phyloP scores from a whole-genome alignment of 805 yeast species.

The Aciculoconidium aculeatum region DNA sequence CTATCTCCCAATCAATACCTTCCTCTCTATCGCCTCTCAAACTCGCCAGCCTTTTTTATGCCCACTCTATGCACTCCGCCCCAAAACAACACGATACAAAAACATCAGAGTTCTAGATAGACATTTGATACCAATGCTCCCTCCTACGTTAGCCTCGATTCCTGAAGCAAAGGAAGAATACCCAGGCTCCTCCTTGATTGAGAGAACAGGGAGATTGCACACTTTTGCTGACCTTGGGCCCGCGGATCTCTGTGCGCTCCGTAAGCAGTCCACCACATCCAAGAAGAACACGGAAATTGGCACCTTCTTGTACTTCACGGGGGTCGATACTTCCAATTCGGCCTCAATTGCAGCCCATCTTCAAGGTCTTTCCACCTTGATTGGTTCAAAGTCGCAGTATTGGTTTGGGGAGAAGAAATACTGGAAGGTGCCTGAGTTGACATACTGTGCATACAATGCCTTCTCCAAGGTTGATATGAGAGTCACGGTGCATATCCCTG shows the following conservation, averaged over 20 bases:
- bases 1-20: no score
- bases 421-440: constrained; percentile 67
- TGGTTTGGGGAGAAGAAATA: constrained; percentile 77
- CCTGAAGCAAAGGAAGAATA: constrained; percentile 57
- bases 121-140: no score
- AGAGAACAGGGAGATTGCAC: constrained; percentile 55
- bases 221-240: constrained; percentile 67
- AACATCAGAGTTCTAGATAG: no score
- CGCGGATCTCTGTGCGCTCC: constrained; percentile 54
- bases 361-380: constrained; percentile 60
- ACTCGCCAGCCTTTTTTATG: no score
- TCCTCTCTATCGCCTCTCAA: no score
- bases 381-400: constrained; percentile 52
- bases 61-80: no score
- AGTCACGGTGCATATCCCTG: constrained; percentile 71
- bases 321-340: constrained; percentile 69
- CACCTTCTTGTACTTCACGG: constrained; percentile 68
- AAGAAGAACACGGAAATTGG: constrained; percentile 49
- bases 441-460: constrained; percentile 60
- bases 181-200: constrained; percentile 54
- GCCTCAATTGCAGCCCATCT: constrained; percentile 75
- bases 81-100: no score
- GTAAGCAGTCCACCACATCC: constrained; percentile 35
- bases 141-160: constrained; percentile 53
- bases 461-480: constrained; percentile 62